Evolutionary conservation across 306 rosid genomes (phyloP).

Genomic region (Trifolium pratense): DNA sequence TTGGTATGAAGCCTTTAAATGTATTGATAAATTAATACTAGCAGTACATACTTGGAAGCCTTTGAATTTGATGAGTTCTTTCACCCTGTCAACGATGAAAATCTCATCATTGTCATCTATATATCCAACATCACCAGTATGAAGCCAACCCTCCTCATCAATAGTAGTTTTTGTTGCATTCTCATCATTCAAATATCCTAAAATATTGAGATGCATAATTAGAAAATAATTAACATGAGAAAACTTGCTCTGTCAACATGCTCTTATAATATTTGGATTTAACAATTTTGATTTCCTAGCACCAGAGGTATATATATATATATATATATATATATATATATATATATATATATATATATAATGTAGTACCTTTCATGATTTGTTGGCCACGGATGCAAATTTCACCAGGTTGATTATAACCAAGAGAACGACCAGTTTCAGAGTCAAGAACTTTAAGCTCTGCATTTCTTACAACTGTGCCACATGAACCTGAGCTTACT

Average conservation of each 20-base stretch:
- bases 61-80: constrained; percentile 90
- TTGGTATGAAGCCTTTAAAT: not conserved
- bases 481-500: constrained; percentile 81
- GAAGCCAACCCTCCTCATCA: constrained; percentile 86
- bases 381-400: constrained; percentile 84
- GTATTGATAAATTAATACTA: not conserved
- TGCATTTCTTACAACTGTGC: constrained; percentile 78
- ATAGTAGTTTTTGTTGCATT: constrained; percentile 69
- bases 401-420: constrained; percentile 75
- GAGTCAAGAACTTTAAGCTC: constrained; percentile 81
- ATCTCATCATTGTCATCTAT: constrained; percentile 78
- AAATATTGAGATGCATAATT: not conserved
- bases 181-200: constrained; percentile 74
- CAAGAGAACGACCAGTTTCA: constrained; percentile 65
- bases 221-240: not conserved
- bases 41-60: constrained; percentile 75
- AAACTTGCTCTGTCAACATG: too few relatives aligned
- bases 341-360: too few relatives aligned
- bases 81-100: constrained; percentile 85
- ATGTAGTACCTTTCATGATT: constrained; percentile 72
- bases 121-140: constrained; percentile 87
- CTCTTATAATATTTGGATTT: too few relatives aligned
- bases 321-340: too few relatives aligned
- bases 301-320: too few relatives aligned
- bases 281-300: too few relatives aligned